Evolutionary conservation across 192 early-diverging fungal genomes (phyloP), one percentile per base, ranked within the genome.

Genomic region (Coemansia sp.): DNA sequence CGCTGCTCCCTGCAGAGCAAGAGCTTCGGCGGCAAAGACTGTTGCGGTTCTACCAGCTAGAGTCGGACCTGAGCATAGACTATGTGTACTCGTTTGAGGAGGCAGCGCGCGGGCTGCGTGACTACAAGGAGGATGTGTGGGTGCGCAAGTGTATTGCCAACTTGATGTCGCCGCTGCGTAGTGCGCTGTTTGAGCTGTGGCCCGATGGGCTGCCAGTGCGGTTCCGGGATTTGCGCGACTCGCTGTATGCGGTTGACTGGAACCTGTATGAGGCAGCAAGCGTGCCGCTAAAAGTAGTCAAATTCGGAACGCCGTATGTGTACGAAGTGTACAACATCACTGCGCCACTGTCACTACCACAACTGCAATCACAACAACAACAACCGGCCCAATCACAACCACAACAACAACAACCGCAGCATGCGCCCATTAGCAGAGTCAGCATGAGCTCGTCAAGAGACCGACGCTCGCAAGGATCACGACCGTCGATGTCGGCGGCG

Each of bases 71-170:
- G 63, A 82, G 79, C 49, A 82, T 76, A 39, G 79, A 82, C 68
- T 82, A 73, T 75, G 79, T 70, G 31, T 73, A 82, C 40, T 73
- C 79, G 49, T 82, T 82, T 31, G 79, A 82, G 31, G 79, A 82
- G 24, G 71, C 70, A 2, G 70, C 79, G 9, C 62, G 62, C 8
- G 79, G 79, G 11, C 51, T 82, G 60, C 69, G 79, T 19, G 74
- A 82, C 47, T 77, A 73, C 41, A 76, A 70, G 58, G 79, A 82
- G 51, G 71, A 82, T 12, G 79, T 82, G 51, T 82, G 79, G 79
- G 74, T 76, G 32, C 61, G 79, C 19, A 82, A 82, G 51, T 76
- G 79, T 65, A 76, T 82, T 38, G 74, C 79, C 14, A 82, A 82
- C 27, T 38, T 82, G 46, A 64, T 69, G 27, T 63, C 79, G 29